phyloP scores from a whole-genome alignment of 257 asterid genomes.

The Solanum paucissectum region DNA sequence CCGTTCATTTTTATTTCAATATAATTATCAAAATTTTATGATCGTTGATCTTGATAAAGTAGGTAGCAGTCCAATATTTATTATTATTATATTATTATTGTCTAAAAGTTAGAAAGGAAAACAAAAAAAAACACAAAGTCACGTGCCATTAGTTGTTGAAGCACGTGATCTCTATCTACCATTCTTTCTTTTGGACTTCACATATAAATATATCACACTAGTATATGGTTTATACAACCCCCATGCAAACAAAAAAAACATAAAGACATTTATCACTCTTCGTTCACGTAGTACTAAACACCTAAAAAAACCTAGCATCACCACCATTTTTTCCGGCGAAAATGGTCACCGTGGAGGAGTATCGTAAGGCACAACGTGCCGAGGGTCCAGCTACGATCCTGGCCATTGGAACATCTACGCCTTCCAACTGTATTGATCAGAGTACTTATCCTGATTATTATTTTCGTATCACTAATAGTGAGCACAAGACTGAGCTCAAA shows the following conservation, averaged over 20 bases:
- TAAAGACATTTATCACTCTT: not conserved
- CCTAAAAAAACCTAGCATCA: not conserved
- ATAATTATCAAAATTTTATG: not conserved
- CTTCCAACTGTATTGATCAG: constrained; percentile 61
- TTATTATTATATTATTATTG: not conserved
- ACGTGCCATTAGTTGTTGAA: not conserved
- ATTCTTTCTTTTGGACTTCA: not conserved
- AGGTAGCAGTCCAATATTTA: not conserved
- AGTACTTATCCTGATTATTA: constrained; percentile 56
- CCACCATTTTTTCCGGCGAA: not conserved
- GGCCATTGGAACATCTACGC: constrained; percentile 68
- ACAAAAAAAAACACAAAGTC: not conserved
- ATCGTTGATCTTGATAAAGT: not conserved
- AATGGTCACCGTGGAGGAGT: constrained; percentile 64
- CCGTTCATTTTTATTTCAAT: not conserved
- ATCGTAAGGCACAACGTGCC: constrained; percentile 54
- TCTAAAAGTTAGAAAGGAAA: not conserved
- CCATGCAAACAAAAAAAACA: not conserved
- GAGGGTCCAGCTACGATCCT: constrained; percentile 71
- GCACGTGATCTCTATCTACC: not conserved
- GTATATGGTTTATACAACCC: not conserved
- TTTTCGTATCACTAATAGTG: constrained; percentile 65
- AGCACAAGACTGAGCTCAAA: constrained; percentile 52
- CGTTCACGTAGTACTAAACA: not conserved
- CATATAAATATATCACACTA: not conserved